These are phyloP conservation scores for Alternaria hordeiaustralica DNA, from an alignment of 2,329 filamentous ascomycete genomes.

Conservation along the genomic window DNA sequence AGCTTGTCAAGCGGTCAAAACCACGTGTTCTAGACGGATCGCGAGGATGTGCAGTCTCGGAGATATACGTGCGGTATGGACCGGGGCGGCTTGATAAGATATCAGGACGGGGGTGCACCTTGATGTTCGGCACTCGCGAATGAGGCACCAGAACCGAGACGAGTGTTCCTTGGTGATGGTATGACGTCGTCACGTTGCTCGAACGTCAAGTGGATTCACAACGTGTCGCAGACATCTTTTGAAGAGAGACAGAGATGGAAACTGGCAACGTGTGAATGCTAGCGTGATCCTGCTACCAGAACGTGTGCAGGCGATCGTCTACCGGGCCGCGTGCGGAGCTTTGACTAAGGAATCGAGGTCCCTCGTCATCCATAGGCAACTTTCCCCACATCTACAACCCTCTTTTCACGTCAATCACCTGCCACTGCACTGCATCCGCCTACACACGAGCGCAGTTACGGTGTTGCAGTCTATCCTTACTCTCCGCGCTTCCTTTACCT, in stretches of 20 bases:
- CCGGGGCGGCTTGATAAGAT: not conserved
- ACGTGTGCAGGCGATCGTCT: constrained; percentile 9
- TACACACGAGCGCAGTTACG: constrained; percentile 4
- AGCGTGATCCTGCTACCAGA: constrained; percentile 2
- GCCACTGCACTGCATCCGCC: constrained; percentile 5
- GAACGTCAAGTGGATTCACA: not conserved
- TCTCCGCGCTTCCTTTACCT: not conserved
- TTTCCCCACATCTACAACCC: constrained; percentile 17
- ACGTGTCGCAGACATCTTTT: not conserved
- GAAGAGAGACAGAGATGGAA: not conserved
- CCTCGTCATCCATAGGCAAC: constrained; percentile 21
- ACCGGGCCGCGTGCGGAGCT: constrained; percentile 18
- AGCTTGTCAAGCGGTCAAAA: not conserved
- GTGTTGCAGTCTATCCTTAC: not conserved
- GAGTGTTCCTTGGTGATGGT: not conserved
- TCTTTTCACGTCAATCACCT: constrained; percentile 9
- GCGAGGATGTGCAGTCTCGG: not conserved
- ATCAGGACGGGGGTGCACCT: constrained; percentile 2
- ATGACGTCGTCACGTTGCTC: constrained; percentile 12
- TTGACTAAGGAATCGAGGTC: constrained; percentile 15
- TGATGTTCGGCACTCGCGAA: constrained; percentile 6
- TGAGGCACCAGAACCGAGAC: constrained; percentile 4
- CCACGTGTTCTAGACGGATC: not conserved
- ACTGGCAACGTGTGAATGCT: constrained; percentile 6
- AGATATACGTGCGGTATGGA: not conserved